A percentile compares a stretch with the other conserved stretches of the same genome.
These are phyloP conservation scores for Hemisphaericaspora nanyangensis DNA, from an alignment of 805 yeast genomes.

Conservation along the genomic window DNA sequence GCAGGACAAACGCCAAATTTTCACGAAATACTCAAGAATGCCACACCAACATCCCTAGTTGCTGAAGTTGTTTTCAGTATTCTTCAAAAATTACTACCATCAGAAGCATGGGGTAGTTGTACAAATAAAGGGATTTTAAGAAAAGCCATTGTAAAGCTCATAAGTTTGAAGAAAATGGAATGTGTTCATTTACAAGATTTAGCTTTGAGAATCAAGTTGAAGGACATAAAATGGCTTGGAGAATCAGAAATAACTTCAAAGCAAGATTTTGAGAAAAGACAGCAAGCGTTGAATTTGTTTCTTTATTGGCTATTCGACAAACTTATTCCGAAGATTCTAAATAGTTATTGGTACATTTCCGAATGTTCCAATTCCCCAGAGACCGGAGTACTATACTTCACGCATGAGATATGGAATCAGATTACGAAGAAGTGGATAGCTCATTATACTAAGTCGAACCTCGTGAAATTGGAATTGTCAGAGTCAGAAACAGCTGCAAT, in stretches of 20 bases:
- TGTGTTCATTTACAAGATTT: slow-evolving; percentile 27
- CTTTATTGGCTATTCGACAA: slow-evolving; percentile 54
- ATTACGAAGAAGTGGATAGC: slow-evolving; percentile 40
- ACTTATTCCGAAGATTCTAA: slow-evolving; percentile 46
- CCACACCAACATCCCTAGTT: slow-evolving; percentile 32
- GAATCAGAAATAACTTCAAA: slow-evolving; percentile 22
- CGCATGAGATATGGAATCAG: slow-evolving; percentile 55
- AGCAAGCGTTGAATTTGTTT: slow-evolving; percentile 35
- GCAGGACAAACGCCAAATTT: slow-evolving; percentile 1
- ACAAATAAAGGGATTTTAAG: slow-evolving; percentile 44
- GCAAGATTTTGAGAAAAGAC: slow-evolving; percentile 40
- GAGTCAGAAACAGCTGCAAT: not conserved
- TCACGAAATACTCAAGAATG: slow-evolving; percentile 25
- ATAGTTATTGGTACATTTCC: slow-evolving; percentile 64
- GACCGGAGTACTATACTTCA: slow-evolving; percentile 46
- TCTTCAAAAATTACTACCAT: slow-evolving; percentile 48
- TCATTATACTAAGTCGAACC: slow-evolving; percentile 36
- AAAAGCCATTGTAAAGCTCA: slow-evolving; percentile 28
- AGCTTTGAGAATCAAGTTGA: slow-evolving; percentile 32
- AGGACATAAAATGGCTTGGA: slow-evolving; percentile 56
- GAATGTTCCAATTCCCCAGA: slow-evolving; percentile 29
- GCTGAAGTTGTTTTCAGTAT: slow-evolving; percentile 40
- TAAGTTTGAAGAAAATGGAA: slow-evolving; percentile 38
- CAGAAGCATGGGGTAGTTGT: slow-evolving; percentile 48
- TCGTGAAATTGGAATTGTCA: slow-evolving; percentile 15